These are phyloP conservation scores for Tricholoma furcatifolium DNA, from an alignment of 768 basidiomycete species.

Conservation along the genomic window DNA sequence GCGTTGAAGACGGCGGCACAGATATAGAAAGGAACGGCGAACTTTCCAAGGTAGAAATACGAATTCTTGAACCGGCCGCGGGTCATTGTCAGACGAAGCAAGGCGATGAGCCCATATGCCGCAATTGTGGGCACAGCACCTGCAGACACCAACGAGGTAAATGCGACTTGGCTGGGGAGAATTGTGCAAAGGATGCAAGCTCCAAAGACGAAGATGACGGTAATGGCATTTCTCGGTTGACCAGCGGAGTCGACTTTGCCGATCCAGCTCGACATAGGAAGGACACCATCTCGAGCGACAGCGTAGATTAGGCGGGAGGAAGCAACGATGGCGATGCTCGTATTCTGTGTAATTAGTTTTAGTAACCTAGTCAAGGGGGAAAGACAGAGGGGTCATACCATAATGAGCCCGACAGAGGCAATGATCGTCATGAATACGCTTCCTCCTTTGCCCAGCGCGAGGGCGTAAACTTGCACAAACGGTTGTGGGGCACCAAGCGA, in stretches of 20 bases:
- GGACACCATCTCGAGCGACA: conserved; percentile 90
- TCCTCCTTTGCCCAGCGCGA: conserved; percentile 77
- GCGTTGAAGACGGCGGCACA: conserved; percentile 70
- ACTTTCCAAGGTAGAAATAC: conserved; percentile 68
- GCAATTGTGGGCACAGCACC: conserved; percentile 86
- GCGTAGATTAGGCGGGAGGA: conserved; percentile 88
- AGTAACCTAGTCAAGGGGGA: not conserved
- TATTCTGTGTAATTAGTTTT: conserved; percentile 51
- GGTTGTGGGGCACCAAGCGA: conserved; percentile 83
- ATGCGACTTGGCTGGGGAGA: conserved; percentile 87
- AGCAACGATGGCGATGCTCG: conserved; percentile 84
- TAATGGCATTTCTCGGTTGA: conserved; percentile 83
- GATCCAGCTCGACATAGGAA: conserved; percentile 84
- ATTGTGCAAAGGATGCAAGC: conserved; percentile 81
- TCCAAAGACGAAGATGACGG: conserved; percentile 81
- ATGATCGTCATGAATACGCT: conserved; percentile 88
- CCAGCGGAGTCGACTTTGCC: conserved; percentile 66
- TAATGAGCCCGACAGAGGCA: conserved; percentile 79
- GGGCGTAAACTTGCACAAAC: conserved; percentile 83
- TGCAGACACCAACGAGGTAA: conserved; percentile 87
- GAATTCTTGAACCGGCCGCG: conserved; percentile 72
- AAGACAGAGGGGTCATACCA: conserved; percentile 45
- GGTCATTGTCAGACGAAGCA: conserved; percentile 76
- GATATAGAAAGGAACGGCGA: conserved; percentile 67
- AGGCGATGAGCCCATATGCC: conserved; percentile 80